These are phyloP conservation scores for Penicillium maclennaniae DNA, from an alignment of 495 filamentous ascomycete genomes.

Conservation along the genomic window DNA sequence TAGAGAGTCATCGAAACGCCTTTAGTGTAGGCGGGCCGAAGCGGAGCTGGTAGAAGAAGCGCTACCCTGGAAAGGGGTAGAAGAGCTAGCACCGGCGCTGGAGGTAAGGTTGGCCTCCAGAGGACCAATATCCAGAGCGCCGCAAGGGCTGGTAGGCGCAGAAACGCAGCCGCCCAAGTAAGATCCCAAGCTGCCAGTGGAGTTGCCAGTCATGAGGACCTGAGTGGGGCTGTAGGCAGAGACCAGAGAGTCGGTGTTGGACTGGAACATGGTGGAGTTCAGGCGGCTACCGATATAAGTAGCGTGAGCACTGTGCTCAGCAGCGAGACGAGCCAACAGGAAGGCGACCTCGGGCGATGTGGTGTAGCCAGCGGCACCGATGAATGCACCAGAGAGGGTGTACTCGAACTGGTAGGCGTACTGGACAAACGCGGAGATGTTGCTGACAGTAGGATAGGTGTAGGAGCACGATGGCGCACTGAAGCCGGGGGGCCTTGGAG, in stretches of 20 bases:
- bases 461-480: slow-evolving; percentile 21
- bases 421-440: slow-evolving; percentile 15
- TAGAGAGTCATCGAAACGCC: background rate
- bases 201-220: slow-evolving; percentile 19
- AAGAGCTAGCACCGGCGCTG: slow-evolving; percentile 5
- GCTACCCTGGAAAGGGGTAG: background rate
- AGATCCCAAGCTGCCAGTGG: slow-evolving; percentile 26
- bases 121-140: slow-evolving; percentile 22
- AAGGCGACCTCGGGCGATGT: slow-evolving; percentile 33
- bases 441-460: slow-evolving; percentile 17
- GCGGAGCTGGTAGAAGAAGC: background rate
- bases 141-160: slow-evolving; percentile 22
- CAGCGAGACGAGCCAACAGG: slow-evolving; percentile 30
- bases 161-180: slow-evolving; percentile 27
- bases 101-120: slow-evolving; percentile 20
- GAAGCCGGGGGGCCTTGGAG: slow-evolving; percentile 15
- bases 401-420: slow-evolving; percentile 25
- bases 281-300: slow-evolving; percentile 25
- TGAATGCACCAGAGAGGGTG: slow-evolving; percentile 26
- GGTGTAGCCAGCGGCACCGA: slow-evolving; percentile 31
- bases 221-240: slow-evolving; percentile 26
- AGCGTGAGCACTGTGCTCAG: slow-evolving; percentile 26
- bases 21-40: background rate
- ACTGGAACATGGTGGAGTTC: slow-evolving; percentile 19
- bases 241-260: slow-evolving; percentile 23